These are phyloP conservation scores for Jamesozyma gamospora DNA, from an alignment of 805 yeast species.

Conservation along the genomic window DNA sequence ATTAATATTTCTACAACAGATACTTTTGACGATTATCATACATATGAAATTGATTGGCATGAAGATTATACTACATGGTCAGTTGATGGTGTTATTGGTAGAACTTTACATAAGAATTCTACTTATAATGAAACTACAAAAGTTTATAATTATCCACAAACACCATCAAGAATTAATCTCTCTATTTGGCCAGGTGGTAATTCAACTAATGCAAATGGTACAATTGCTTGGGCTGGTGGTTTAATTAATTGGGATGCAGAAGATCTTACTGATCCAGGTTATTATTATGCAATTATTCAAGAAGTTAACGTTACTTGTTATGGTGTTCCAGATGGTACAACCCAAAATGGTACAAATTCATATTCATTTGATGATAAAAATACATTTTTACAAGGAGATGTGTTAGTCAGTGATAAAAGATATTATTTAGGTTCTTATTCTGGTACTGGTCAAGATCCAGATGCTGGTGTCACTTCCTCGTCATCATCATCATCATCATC, in stretches of 20 bases:
- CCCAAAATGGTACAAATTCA: slow-evolving; percentile 36
- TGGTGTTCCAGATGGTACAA: slow-evolving; percentile 54
- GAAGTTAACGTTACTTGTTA: slow-evolving; percentile 57
- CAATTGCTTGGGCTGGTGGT: slow-evolving; percentile 85
- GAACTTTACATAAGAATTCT: slow-evolving; percentile 52
- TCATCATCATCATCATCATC: slow-evolving; percentile 5
- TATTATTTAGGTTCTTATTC: slow-evolving; percentile 50
- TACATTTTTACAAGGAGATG: slow-evolving; percentile 37
- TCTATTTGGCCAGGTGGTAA: slow-evolving; percentile 77
- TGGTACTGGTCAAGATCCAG: slow-evolving; percentile 59
- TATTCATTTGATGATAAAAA: slow-evolving; percentile 45
- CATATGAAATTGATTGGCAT: slow-evolving; percentile 72
- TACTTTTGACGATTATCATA: slow-evolving; percentile 63
- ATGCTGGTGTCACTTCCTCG: slow-evolving; percentile 12
- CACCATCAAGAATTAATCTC: slow-evolving; percentile 63
- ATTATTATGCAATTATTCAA: slow-evolving; percentile 59
- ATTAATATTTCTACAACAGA: slow-evolving; percentile 31
- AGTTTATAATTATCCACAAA: slow-evolving; percentile 53
- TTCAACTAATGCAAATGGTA: slow-evolving; percentile 45
- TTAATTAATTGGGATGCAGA: slow-evolving; percentile 67
- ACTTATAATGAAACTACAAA: slow-evolving; percentile 57
- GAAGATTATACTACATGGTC: slow-evolving; percentile 64
- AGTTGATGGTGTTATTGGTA: slow-evolving; percentile 56
- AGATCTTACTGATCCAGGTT: slow-evolving; percentile 71
- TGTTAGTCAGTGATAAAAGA: slow-evolving; percentile 53